phyloP scores from a whole-genome alignment of 306 rosid species.

The Biancaea sappan region DNA sequence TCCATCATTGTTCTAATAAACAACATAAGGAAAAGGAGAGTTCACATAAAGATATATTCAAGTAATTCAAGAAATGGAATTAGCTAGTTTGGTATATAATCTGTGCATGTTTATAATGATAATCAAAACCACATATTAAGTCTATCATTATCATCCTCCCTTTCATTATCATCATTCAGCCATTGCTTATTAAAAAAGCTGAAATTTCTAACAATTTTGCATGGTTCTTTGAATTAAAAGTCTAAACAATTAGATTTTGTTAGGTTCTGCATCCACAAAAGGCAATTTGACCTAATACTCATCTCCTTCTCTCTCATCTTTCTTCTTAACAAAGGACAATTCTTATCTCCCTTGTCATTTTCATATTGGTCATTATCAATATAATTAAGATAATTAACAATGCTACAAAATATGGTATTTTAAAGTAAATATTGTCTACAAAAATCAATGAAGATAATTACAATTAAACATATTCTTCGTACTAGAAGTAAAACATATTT shows the following conservation, averaged over 20 bases:
- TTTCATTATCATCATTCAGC: constrained; percentile 38
- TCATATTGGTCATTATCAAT: constrained; percentile 36
- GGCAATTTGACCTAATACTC: constrained; percentile 24
- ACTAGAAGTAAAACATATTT: too few species aligned
- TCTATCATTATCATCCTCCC: too few species aligned
- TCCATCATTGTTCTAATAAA: too few species aligned
- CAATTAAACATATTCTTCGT: too few species aligned
- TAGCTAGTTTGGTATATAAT: too few species aligned
- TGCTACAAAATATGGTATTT: neutral
- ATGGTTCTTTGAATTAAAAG: constrained; percentile 45
- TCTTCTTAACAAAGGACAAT: constrained; percentile 25
- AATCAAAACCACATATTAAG: too few species aligned
- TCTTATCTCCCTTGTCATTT: constrained; percentile 34
- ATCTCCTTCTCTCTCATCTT: neutral
- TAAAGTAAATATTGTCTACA: too few species aligned
- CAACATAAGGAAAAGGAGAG: too few species aligned
- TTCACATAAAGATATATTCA: too few species aligned
- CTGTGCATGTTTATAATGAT: too few species aligned
- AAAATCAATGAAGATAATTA: too few species aligned
- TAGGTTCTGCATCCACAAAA: constrained; percentile 26
- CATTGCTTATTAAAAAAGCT: constrained; percentile 31
- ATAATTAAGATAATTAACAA: constrained; percentile 9
- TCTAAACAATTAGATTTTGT: constrained; percentile 29
- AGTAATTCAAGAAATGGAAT: too few species aligned
- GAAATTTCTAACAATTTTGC: constrained; percentile 59